Conservation (phyloP, 2,329 filamentous ascomycete species). For the Fusarium incarnatum region DNA sequence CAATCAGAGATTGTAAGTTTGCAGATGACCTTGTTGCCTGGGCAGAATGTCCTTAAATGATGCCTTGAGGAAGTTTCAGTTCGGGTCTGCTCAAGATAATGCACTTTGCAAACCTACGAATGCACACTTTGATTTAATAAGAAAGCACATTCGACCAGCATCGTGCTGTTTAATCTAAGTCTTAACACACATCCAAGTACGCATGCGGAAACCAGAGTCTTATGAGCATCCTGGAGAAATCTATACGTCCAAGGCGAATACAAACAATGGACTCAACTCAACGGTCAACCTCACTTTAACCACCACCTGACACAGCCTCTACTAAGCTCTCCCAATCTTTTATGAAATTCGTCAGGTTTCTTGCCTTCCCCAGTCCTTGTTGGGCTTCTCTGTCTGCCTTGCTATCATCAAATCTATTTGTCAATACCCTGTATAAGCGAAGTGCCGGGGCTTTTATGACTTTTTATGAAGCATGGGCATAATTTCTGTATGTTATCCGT, state of each 20-base stretch:
- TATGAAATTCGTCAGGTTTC: not conserved
- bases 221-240: not conserved
- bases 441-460: not conserved
- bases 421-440: not conserved
- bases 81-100: not conserved
- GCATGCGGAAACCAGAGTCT: not conserved
- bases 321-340: not conserved
- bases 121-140: not conserved
- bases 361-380: not conserved
- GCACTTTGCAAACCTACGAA: not conserved
- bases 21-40: not conserved
- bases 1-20: not conserved
- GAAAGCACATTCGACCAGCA: not conserved
- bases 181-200: not conserved
- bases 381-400: not conserved
- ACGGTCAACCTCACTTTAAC: not conserved
- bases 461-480: not conserved
- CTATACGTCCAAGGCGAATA: not conserved
- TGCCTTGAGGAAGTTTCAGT: not conserved
- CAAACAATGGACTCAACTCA: not conserved
- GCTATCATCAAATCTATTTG: not conserved
- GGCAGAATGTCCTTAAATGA: not conserved
- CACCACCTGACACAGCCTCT: not conserved
- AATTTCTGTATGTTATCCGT: not conserved
- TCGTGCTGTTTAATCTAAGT: not conserved